phyloP scores from a whole-genome alignment of 2,329 filamentous ascomycete genomes.

The Stachybotrys echinatus region DNA sequence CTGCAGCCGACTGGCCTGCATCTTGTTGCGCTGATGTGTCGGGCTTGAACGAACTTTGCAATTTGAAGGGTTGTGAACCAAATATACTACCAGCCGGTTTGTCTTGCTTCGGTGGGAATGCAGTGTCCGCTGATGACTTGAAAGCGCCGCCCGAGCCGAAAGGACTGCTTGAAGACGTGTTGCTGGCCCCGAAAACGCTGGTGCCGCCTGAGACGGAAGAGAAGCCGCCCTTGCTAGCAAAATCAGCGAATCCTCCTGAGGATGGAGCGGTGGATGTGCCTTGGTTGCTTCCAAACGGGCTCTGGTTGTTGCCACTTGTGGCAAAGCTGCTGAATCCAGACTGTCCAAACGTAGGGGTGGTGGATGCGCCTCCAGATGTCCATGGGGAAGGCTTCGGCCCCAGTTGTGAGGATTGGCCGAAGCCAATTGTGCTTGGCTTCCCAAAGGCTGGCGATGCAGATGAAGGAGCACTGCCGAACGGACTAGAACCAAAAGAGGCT shows the following conservation, averaged over 20 bases:
- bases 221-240: slow-evolving; percentile 52
- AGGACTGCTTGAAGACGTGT: slow-evolving; percentile 27
- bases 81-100: slow-evolving; percentile 30
- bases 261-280: slow-evolving; percentile 22
- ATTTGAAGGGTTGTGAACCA: slow-evolving; percentile 56
- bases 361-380: slow-evolving; percentile 27
- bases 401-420: slow-evolving; percentile 46
- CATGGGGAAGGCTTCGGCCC: slow-evolving; percentile 50
- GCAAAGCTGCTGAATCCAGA: slow-evolving; percentile 40
- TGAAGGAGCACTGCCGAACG: slow-evolving; percentile 34
- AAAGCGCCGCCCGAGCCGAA: slow-evolving; percentile 15
- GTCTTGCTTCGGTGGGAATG: slow-evolving; percentile 19
- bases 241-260: slow-evolving; percentile 47
- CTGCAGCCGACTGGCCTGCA: slow-evolving; percentile 40
- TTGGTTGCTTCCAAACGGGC: slow-evolving; percentile 30
- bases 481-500: slow-evolving; percentile 37
- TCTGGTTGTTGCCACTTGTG: slow-evolving; percentile 24
- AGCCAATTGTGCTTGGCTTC: slow-evolving; percentile 40
- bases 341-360: slow-evolving; percentile 49
- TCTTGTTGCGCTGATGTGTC: slow-evolving; percentile 59
- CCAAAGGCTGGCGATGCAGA: slow-evolving; percentile 42
- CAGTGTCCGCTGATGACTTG: slow-evolving; percentile 14
- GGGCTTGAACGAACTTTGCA: slow-evolving; percentile 62
- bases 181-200: slow-evolving; percentile 30
- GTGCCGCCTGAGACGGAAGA: slow-evolving; percentile 35